Evolutionary conservation across 495 filamentous ascomycete genomes (phyloP).

Genomic region (Astrothelium subdiscretum): DNA sequence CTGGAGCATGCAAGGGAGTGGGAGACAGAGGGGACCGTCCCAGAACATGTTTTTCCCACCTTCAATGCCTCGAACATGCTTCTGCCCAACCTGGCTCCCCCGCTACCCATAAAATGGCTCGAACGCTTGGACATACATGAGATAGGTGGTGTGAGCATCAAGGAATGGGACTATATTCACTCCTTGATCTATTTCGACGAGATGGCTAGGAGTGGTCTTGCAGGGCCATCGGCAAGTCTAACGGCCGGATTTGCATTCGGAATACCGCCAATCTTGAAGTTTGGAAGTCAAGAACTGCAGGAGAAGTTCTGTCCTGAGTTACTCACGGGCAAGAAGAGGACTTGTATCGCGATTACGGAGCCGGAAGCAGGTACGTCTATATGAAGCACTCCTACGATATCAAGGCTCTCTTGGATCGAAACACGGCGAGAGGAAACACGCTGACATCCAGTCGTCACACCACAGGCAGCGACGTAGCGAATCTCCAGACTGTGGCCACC

Average conservation of each 20-base stretch:
- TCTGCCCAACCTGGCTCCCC: conserved; percentile 40
- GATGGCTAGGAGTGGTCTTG: conserved; percentile 52
- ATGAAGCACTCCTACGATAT: background rate
- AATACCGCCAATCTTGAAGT: conserved; percentile 58
- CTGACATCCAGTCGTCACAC: background rate
- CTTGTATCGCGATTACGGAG: conserved; percentile 71
- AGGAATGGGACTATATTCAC: conserved; percentile 66
- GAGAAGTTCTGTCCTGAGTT: conserved; percentile 54
- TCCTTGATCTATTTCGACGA: conserved; percentile 59
- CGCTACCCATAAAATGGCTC: conserved; percentile 55
- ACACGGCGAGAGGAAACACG: background rate
- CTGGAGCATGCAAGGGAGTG: conserved; percentile 51
- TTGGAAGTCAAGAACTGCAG: conserved; percentile 46
- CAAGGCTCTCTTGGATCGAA: background rate
- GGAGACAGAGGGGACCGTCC: conserved; percentile 50
- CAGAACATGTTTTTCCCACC: conserved; percentile 44
- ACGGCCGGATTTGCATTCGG: conserved; percentile 63
- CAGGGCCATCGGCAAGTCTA: conserved; percentile 44
- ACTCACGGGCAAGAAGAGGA: conserved; percentile 51
- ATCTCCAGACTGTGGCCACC: conserved; percentile 53
- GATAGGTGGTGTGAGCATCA: conserved; percentile 54
- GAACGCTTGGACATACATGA: conserved; percentile 52
- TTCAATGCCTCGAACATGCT: conserved; percentile 32
- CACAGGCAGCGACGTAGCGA: conserved; percentile 53
- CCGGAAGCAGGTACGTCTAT: conserved; percentile 43